phyloP scores from a whole-genome alignment of 176 grass and related monocot genomes.

The Phragmites australis region DNA sequence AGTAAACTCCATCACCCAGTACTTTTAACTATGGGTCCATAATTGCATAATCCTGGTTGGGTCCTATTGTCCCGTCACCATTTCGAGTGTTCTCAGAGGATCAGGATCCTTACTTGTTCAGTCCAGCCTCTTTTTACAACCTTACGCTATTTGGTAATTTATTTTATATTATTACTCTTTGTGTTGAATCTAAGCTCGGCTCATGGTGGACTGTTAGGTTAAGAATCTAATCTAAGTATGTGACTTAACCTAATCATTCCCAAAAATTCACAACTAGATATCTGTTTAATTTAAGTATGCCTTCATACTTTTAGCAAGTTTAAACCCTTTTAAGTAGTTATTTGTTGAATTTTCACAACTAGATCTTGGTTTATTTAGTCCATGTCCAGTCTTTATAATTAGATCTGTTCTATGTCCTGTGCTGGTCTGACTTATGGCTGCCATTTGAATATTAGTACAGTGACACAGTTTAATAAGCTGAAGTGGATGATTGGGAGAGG shows the following conservation, averaged over 20 bases:
- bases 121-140: background rate
- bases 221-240: conserved; percentile 5
- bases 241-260: background rate
- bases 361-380: background rate
- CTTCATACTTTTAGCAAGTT: background rate
- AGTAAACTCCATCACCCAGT: background rate
- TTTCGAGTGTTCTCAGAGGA: background rate
- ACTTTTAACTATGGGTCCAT: background rate
- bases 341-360: background rate
- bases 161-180: background rate
- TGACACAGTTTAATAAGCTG: background rate
- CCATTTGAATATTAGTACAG: background rate
- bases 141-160: background rate
- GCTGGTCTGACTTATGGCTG: background rate
- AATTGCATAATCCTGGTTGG: background rate
- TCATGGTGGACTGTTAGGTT: background rate
- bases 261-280: background rate
- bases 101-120: background rate
- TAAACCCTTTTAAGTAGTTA: background rate
- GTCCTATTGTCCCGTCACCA: background rate
- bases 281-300: background rate
- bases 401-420: background rate
- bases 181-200: background rate
- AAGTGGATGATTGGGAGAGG: background rate
- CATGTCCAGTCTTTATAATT: background rate